Base-by-base conservation (phyloP, 352 stramenopile genomes). In the Phytophthora cajani region DNA sequence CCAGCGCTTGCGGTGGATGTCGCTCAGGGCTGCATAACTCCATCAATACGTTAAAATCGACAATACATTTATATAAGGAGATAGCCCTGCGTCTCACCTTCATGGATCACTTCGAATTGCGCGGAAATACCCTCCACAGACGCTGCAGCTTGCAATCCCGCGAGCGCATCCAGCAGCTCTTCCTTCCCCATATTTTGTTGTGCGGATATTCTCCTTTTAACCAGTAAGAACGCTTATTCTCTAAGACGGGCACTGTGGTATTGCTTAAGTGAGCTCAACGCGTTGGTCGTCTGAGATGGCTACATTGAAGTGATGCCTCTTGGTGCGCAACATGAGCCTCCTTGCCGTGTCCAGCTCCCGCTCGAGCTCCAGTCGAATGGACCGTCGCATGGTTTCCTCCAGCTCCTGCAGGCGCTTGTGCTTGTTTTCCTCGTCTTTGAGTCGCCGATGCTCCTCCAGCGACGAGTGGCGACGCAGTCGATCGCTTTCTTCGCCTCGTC, bases 291-390 rank as follows among this genome's bases (percentile, higher is more conserved):
- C 44, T 1, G 33, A 64, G 5, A 74, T 78, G 49, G 65, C 60
- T 69, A 75, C 62, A 73, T 68, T 79, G 47, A 62, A 58, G 59
- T 54, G 40, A 14, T 42, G 65, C 40, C 64, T 67, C 47, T 82
- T 82, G 46, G 47, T 70, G 64, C 65, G 69, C 49, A 82, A 74
- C 60, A 85, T 64, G 44, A 77, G 69, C 1, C 87, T 71, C 19
- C 85, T 70, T 23, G 77, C 57, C 0, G 76, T 77, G 47, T 94
- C 82, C 1, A 88, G 64, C 54, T 91, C 80, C n/a, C 77, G 75
- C 68, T 93, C 87, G 1, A 94, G 70, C 19, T 92, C 87, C 38
- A 82, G 54, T 14, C 85, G 85, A 62, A 93, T 88, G 16, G 88
- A 65, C 27, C 73, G 60, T 2, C 85, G 74, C 70, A 85, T 90